Evolutionary conservation across 139 green algal genomes (phyloP).

Genomic region (Chlorella sp.): DNA sequence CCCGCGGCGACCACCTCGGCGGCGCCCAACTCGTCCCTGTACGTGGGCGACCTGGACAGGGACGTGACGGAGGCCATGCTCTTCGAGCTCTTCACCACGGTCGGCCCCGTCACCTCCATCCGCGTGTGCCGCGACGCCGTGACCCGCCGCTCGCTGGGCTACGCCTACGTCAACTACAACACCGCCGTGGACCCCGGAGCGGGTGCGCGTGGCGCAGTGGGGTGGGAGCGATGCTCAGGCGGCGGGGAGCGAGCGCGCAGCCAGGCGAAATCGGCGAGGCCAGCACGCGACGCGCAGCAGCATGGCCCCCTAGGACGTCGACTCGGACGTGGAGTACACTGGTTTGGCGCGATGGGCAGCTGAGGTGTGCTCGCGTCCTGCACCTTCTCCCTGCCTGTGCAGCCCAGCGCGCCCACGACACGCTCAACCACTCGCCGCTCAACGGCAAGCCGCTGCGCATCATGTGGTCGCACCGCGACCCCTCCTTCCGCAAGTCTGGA

Average conservation of each 20-base stretch:
- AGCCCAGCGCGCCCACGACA: conserved; percentile 80
- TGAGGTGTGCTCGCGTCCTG: too few relatives aligned
- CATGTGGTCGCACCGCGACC: conserved; percentile 90
- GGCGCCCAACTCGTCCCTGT: conserved; percentile 72
- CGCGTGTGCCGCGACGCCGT: conserved; percentile 90
- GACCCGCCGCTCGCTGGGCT: conserved; percentile 87
- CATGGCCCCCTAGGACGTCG: too few relatives aligned
- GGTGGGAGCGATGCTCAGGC: too few relatives aligned
- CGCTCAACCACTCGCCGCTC: conserved; percentile 85
- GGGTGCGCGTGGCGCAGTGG: conserved; percentile 44
- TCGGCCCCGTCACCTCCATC: conserved; percentile 86
- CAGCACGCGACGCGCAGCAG: too few relatives aligned
- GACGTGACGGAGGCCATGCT: conserved; percentile 85
- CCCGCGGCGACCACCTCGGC: not conserved
- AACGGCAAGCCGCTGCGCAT: conserved; percentile 87
- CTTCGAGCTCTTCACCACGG: conserved; percentile 87
- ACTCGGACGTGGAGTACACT: too few relatives aligned
- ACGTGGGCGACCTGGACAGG: conserved; percentile 89
- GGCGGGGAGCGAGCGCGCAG: too few relatives aligned
- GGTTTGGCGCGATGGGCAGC: too few relatives aligned
- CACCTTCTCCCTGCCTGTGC: conserved; percentile 15
- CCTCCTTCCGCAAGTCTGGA: conserved; percentile 62
- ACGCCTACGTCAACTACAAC: conserved; percentile 97
- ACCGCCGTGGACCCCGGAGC: conserved; percentile 67
- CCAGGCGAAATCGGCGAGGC: too few relatives aligned